Conservation (phyloP, 176 grass and related monocot species). For the Urochloa ruziziensis region DNA sequence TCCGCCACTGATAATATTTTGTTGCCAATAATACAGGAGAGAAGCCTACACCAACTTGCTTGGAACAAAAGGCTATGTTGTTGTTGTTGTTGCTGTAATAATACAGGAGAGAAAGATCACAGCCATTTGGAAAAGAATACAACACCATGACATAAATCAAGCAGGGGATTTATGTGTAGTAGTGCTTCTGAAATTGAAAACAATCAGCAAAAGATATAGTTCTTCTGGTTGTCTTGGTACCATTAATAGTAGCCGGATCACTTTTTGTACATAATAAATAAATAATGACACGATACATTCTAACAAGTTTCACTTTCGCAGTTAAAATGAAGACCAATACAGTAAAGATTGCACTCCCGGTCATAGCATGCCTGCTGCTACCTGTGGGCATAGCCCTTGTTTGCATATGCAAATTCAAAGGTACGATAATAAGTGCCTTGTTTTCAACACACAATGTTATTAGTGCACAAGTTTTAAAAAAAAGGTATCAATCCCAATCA, state of each 20-base stretch:
- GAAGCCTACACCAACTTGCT: too few species aligned
- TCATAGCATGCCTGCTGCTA: background rate
- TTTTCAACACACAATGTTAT: background rate
- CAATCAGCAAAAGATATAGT: background rate
- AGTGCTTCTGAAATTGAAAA: background rate
- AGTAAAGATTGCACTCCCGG: background rate
- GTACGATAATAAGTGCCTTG: background rate
- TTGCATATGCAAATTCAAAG: background rate
- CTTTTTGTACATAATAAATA: background rate
- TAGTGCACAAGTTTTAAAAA: background rate
- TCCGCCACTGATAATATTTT: too few species aligned
- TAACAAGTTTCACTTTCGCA: background rate
- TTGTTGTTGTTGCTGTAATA: too few species aligned
- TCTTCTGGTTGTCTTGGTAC: background rate
- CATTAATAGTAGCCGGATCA: background rate
- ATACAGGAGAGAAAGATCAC: background rate
- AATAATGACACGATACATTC: background rate
- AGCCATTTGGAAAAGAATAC: background rate
- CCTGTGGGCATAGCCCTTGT: background rate
- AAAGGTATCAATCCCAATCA: background rate
- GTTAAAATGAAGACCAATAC: background rate
- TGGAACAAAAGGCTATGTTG: too few species aligned
- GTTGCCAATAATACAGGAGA: too few species aligned
- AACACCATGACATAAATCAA: background rate
- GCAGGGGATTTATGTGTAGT: background rate